Conservation (phyloP, 495 filamentous ascomycete species). For the Talaromyces thailandensis region DNA sequence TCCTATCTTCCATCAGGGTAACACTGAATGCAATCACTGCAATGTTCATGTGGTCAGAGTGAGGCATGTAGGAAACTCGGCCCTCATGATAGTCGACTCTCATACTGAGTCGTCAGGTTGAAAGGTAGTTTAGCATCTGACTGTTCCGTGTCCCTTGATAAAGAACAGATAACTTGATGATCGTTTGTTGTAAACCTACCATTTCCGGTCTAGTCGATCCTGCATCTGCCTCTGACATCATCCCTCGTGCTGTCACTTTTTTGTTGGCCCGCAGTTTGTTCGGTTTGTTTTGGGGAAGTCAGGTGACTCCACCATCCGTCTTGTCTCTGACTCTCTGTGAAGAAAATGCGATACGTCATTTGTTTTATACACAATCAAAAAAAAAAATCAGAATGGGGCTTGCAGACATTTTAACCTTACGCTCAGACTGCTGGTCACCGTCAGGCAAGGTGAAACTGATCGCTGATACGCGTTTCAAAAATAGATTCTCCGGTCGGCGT, state of each 20-base stretch:
- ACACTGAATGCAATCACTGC: not conserved
- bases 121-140: not conserved
- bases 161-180: not conserved
- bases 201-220: not conserved
- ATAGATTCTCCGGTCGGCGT: not conserved
- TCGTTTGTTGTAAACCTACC: not conserved
- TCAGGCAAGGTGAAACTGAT: not conserved
- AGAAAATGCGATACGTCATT: not conserved
- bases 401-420: not conserved
- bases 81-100: not conserved
- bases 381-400: not conserved
- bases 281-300: not conserved
- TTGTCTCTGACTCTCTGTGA: not conserved
- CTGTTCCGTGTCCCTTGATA: not conserved
- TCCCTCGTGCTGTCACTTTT: not conserved
- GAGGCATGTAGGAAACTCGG: not conserved
- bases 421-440: not conserved
- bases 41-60: not conserved
- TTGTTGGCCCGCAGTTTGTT: not conserved
- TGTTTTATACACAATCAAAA: not conserved
- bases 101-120: not conserved
- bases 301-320: not conserved
- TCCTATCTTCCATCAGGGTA: not conserved
- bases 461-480: not conserved
- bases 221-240: not conserved